Base-by-base conservation (phyloP, 2,329 filamentous ascomycete species). In the Pseudocercospora macadamiae region DNA sequence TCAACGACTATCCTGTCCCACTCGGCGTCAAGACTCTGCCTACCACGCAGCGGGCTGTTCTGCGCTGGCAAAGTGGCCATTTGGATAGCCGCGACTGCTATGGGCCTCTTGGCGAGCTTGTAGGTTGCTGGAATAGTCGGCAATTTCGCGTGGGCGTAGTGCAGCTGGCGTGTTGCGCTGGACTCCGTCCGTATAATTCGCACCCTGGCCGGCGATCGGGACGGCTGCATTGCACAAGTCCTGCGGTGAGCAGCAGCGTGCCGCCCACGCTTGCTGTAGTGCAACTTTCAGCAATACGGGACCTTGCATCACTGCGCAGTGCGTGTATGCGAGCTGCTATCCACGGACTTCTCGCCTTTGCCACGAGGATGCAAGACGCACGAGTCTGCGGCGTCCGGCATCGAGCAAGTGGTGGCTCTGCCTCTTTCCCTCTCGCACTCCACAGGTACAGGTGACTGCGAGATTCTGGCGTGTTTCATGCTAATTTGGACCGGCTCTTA, bases 221-320 rank as follows among this genome's bases (percentile, higher is more conserved):
- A 19, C 19, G 54, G 34, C 54, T 44, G 44, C 32, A 26, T 49
- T 26, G 16, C 44, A 49, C 14, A 21, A 45, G 18, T 45, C 42
- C 37, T 49, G 45, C 44, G 54, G 54, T 56, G 54, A 56, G n/a
- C 21, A 56, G n/a, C 21, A 47, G 44, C 45, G 45, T 56, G 44
- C 44, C 45, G 34, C 44, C 8, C 54, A 56, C 54, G 53, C 44
- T 51, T 51, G 48, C 28, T 37, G 54, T 34, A 37, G 53, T 55
- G 53, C 39, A 48, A 47, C 53, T 19, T 44, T n/a, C 32, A n/a
- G 48, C 18, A 32, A 48, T 44, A 45, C 42, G 26, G 25, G 10
- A 51, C 10, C 25, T 55, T 36, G 37, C 25, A 42, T 19, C 3
- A 42, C 36, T 19, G 10, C 8, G 36, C 36, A 19, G 36, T 42